Conservation (phyloP, 2,329 filamentous ascomycete genomes). For the Myriosclerotinia duriaeana region DNA sequence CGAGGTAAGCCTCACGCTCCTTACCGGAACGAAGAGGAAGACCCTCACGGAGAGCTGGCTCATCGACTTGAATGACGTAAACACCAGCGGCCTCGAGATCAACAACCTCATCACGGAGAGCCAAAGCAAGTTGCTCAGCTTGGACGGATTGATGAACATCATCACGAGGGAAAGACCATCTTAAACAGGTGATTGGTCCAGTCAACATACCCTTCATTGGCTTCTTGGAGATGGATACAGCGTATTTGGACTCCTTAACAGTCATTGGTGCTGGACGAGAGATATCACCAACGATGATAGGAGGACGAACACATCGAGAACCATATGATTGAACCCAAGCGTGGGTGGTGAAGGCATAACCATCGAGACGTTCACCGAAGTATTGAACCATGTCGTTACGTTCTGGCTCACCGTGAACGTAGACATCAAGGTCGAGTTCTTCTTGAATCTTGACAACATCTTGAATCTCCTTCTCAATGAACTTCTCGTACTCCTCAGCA, state of each 20-base stretch:
- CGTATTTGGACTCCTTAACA: slow-evolving; percentile 99
- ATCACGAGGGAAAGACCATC: slow-evolving; percentile 99
- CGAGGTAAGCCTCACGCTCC: slow-evolving; percentile 95
- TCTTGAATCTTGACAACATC: slow-evolving; percentile 96
- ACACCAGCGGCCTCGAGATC: slow-evolving; percentile 97
- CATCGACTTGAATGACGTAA: slow-evolving; percentile 98
- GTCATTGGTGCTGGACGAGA: slow-evolving; percentile 97
- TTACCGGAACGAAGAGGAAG: slow-evolving; percentile 90
- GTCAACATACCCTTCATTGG: slow-evolving; percentile 99
- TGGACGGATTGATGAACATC: slow-evolving; percentile 99
- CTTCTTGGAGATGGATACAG: slow-evolving; percentile 92
- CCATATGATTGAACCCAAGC: slow-evolving; percentile 99
- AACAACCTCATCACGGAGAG: slow-evolving; percentile 96
- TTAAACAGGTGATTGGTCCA: slow-evolving; percentile 95
- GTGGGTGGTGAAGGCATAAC: slow-evolving; percentile 98
- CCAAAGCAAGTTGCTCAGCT: slow-evolving; percentile 96
- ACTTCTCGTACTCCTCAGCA: slow-evolving; percentile 89
- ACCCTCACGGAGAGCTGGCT: slow-evolving; percentile 98
- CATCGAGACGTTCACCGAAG: slow-evolving; percentile 95
- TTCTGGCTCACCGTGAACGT: slow-evolving; percentile 98
- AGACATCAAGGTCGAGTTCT: slow-evolving; percentile 94
- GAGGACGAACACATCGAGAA: slow-evolving; percentile 95
- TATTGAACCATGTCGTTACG: slow-evolving; percentile 99
- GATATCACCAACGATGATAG: slow-evolving; percentile 98
- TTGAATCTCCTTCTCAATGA: slow-evolving; percentile 98